Base-by-base conservation (phyloP, 140 eudicot species). In the Erigeron philadelphicus region DNA sequence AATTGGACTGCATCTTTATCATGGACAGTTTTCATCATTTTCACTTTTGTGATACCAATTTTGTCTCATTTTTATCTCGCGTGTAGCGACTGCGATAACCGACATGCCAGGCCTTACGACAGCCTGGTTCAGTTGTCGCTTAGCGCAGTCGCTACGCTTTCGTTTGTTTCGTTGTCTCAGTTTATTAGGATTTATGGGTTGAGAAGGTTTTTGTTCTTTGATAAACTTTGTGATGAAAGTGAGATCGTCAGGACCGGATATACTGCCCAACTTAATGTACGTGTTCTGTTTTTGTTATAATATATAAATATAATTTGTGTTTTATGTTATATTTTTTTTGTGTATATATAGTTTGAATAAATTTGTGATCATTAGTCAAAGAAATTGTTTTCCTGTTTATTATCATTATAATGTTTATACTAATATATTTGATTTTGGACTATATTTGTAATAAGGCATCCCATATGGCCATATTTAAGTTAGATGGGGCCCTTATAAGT, bases 191-290 rank as follows among this genome's bases (percentile, higher is more conserved):
- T 70, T 44, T 89, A 78, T 72, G 99, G 99, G 4, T 79, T 93
- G 0, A 66, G 99, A 12, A 74, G 94, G 73, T 89, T 89, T 76
- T 72, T 93, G 71, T 93, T 93, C 67, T 81, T 93, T 31, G 97
- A 93, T 84, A 85, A 80, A 81, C 90, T 93, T 12, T 77, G 88
- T 46, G 85, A 89, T 52, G 99, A 89, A 64, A 93, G 97, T 64
- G 96, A 87, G 77, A 85, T 82, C 18, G 99, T 93, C 4, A 42
- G 95, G 43, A 76, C 66, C 42, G 85, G 96, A 0, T 93, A 93
- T 53, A 89, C 89, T 0, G 75, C 64, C 0, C 88, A 92, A 59
- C 87, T 92, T 67, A 68, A 92, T 86, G 98, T 89, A 79, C 0
- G 98, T 66, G 1, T 44, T 74, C 49, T 61, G 43, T 16, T 59